phyloP scores from a whole-genome alignment of 2,329 filamentous ascomycete genomes.

The Cryphonectria nitschkei region DNA sequence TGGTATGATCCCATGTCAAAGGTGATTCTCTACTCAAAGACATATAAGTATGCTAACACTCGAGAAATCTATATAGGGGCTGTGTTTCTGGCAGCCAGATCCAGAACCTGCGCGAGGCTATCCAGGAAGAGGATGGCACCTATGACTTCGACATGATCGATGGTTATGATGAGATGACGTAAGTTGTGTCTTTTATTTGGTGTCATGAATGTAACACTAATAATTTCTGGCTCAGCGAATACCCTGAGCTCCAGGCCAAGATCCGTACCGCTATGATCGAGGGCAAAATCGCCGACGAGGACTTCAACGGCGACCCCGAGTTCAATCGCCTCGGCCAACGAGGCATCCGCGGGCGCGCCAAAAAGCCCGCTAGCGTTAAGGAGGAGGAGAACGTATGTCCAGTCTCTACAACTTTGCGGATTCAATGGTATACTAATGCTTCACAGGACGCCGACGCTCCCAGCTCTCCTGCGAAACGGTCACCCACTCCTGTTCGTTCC shows the following conservation, averaged over 20 bases:
- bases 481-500: too few relatives aligned
- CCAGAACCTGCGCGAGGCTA: constrained; percentile 62
- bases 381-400: constrained; percentile 31
- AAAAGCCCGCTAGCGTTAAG: constrained; percentile 41
- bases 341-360: constrained; percentile 60
- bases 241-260: constrained; percentile 71
- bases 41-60: background rate
- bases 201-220: background rate
- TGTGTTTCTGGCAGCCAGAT: constrained; percentile 82
- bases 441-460: too few relatives aligned
- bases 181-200: constrained; percentile 33
- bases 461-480: too few relatives aligned
- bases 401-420: too few relatives aligned
- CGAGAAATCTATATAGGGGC: constrained; percentile 62
- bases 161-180: constrained; percentile 76
- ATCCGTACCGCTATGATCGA: constrained; percentile 71
- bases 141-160: constrained; percentile 72
- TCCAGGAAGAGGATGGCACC: constrained; percentile 49
- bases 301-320: constrained; percentile 83
- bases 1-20: constrained; percentile 62
- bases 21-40: background rate
- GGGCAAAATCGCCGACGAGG: constrained; percentile 81
- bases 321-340: constrained; percentile 70
- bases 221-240: constrained; percentile 39
- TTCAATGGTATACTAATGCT: too few relatives aligned